Base-by-base conservation (phyloP, 2,329 filamentous ascomycete species). In the Monosporascus sp. region DNA sequence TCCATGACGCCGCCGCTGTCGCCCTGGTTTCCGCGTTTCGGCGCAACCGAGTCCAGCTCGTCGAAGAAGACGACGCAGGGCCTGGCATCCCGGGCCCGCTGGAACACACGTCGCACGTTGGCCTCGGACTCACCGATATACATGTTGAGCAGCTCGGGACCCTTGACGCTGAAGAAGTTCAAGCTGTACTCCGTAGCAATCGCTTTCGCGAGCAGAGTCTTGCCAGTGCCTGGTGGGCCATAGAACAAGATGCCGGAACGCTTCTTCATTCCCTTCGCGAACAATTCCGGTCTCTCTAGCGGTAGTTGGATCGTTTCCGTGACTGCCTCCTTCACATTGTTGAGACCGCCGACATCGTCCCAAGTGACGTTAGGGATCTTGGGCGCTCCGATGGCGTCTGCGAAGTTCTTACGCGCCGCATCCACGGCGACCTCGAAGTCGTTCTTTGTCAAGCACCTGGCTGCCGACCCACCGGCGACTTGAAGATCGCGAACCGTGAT, bases 1-100 rank as follows among this genome's bases (percentile, higher is more conserved):
- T 97, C 94, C 93, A 97, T 97, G 52, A 97, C 94, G 66, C 94
- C 94, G 53, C 94, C 93, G 58, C 90, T 96, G 65, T 97, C 94
- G 48, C 94, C 94, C 70, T 97, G 93, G 65, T 97, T 97, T 38
- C 94, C 94, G 71, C 94, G 82, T 75, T 97, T 97, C 0, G 94
- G 94, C 5, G 94, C 93, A 2, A 97, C 93, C 0, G 89, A 94
- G 70, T 96, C 91, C 60, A 96, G 70, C 69, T 96, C 91, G 65
- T 96, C 91, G 64, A 96, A 96, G 77, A 96, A 96, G 49, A 96
- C 90, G 48, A 93, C 89, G 60, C 90, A 96, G 6, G 91, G 91
- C 31, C 90, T 75, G 1, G 91, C 90, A 68, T 96, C 91, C 44
- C 91, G 78, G 6, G 91, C 91, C 38, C 89, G 81, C 70, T 95